Conservation (phyloP, 192 early-diverging fungal genomes). For the Podila clonocystis region DNA sequence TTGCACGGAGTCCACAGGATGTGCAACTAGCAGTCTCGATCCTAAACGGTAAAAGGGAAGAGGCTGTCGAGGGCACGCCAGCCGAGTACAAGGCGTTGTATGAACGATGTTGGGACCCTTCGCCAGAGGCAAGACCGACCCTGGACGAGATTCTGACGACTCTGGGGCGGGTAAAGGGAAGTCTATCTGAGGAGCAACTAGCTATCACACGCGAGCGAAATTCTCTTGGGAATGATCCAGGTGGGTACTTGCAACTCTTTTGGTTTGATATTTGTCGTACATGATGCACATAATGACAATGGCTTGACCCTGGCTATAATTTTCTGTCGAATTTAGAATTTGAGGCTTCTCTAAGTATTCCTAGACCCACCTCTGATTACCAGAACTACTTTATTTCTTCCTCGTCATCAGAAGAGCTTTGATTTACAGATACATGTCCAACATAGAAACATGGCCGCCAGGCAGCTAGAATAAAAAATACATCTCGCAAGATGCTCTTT, state of each 20-base stretch:
- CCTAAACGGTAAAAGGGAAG: constrained; percentile 45
- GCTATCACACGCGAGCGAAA: constrained; percentile 15
- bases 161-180: background rate
- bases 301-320: background rate
- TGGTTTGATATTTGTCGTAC: no score
- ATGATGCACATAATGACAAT: no score
- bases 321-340: constrained; percentile 12
- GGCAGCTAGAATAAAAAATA: no score
- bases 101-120: constrained; percentile 41
- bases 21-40: constrained; percentile 37
- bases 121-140: constrained; percentile 30
- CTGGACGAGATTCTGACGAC: constrained; percentile 31
- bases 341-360: constrained; percentile 30
- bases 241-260: background rate
- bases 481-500: no score
- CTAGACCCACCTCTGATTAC: constrained; percentile 40
- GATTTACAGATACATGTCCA: background rate
- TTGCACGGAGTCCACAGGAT: constrained; percentile 27
- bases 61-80: constrained; percentile 37
- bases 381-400: constrained; percentile 21
- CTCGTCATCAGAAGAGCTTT: background rate
- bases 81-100: constrained; percentile 33
- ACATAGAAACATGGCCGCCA: background rate
- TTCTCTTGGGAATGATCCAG: background rate
- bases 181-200: constrained; percentile 17